Evolutionary conservation across 2,329 filamentous ascomycete species (phyloP), one percentile per base, ranked within the genome.

Genomic region (Neofusicoccum ribis): DNA sequence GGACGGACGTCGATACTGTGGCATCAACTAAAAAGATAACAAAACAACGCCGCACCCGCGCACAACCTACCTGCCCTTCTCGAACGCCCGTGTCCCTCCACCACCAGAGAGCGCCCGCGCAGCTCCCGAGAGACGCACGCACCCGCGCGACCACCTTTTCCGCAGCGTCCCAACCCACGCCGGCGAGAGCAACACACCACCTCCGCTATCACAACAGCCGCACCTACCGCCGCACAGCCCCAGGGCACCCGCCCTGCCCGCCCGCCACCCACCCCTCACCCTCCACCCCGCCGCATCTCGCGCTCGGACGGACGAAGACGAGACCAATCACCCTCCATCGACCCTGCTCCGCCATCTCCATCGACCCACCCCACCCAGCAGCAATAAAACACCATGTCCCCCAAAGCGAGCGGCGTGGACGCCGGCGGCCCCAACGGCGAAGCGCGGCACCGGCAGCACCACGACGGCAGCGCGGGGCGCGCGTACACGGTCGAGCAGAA

Each of bases 401-500:
- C 77, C 64, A 81, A 77, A 69, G 73, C 81, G 34, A 80, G 77
- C 63, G 81, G 82, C 69, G 72, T 79, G 59, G 76, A 81, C 71
- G 70, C 73, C 51, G 70, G 46, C 5, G 37, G 11, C 31, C 67
- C 67, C 8, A 74, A 77, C 64, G 79, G 79, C 56, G 72, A 76
- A 52, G 75, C 77, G 47, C 77, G 76, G 67, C 73, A 76, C 62
- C 87, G 88, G 72, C 84, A 88, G 65, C 90, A 93, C 79, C 89
- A 91, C 76, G 90, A 93, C 76, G 90, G 90, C 69, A 90, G 89
- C 77, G 86, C 89, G 70, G 87, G 87, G 66, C 88, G 91, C 71
- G 86, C 91, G 75, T 97, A 88, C 80, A 99, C 95, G 1, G 83
- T 87, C 36, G 93, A 97, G 72, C 95, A 99, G 76, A 95, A 96